Percentiles rank a stretch among this genome's conserved stretches.
Evolutionary conservation across 352 stramenopile genomes (phyloP).

Genomic region (Phytophthora europaea): DNA sequence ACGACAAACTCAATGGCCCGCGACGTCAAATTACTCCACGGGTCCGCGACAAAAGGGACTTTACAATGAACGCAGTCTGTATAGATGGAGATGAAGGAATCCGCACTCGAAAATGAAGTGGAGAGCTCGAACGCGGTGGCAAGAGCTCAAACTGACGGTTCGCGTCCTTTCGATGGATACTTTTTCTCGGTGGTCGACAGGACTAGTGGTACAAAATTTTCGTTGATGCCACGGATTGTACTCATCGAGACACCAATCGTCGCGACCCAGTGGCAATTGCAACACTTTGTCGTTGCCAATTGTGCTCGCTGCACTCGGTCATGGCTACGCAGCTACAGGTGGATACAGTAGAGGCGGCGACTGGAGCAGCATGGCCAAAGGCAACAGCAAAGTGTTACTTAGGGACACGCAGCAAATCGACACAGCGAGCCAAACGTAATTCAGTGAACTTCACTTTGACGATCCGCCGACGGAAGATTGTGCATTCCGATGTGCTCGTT

Average conservation of each 20-base stretch:
- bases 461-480: conserved; percentile 29
- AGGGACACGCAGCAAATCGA: conserved; percentile 6
- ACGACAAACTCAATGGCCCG: background rate
- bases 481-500: conserved; percentile 24
- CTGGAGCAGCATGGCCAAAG: background rate
- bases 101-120: background rate
- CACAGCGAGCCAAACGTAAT: conserved; percentile 11
- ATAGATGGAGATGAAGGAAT: background rate
- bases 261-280: background rate
- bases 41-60: background rate
- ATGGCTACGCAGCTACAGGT: too few species aligned
- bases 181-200: conserved; percentile 31
- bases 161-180: conserved; percentile 36
- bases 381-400: background rate
- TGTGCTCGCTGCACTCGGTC: background rate
- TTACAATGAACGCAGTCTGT: background rate
- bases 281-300: background rate
- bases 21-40: background rate
- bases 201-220: background rate
- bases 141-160: background rate
- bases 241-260: conserved; percentile 17
- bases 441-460: conserved; percentile 1
- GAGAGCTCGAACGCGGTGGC: background rate
- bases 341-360: background rate
- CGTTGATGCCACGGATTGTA: background rate